Conservation (phyloP, 1,284 basidiomycete species). For the Trichosporon coremiiforme region DNA sequence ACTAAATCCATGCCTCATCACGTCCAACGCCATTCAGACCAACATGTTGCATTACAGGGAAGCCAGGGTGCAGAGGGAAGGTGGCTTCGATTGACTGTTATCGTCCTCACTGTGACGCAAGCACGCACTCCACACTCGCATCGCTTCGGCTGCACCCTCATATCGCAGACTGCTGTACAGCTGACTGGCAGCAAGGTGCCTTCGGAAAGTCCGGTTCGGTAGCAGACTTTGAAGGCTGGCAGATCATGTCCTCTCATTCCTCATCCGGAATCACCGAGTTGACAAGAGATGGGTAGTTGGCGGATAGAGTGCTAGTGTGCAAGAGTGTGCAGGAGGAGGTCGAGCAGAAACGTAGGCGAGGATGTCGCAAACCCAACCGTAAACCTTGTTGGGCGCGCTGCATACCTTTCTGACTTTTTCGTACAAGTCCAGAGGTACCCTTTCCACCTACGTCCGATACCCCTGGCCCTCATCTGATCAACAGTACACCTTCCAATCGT, state of each 20-base stretch:
- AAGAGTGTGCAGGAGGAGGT: neutral
- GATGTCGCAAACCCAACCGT: slow-evolving; percentile 10
- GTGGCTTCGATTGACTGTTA: slow-evolving; percentile 1
- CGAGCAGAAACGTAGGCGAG: slow-evolving; percentile 1
- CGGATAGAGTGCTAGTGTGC: neutral
- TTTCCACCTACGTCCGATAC: neutral
- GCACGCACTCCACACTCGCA: neutral
- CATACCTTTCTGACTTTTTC: neutral
- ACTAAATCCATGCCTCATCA: neutral
- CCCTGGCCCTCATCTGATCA: neutral
- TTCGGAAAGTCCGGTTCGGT: neutral
- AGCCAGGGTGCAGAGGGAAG: neutral
- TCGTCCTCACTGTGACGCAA: neutral
- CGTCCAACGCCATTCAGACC: neutral
- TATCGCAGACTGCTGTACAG: no score
- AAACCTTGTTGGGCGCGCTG: neutral
- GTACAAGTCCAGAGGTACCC: no score
- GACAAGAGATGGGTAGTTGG: no score
- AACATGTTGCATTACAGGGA: slow-evolving; percentile 12
- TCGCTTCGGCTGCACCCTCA: no score
- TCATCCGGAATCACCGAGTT: neutral
- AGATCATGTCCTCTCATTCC: neutral
- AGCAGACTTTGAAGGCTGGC: slow-evolving; percentile 7
- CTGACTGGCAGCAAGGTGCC: neutral
- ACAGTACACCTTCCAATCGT: neutral